These are phyloP conservation scores for Sonneratia caseolaris DNA, from an alignment of 345 rosid genomes.

Conservation along the genomic window DNA sequence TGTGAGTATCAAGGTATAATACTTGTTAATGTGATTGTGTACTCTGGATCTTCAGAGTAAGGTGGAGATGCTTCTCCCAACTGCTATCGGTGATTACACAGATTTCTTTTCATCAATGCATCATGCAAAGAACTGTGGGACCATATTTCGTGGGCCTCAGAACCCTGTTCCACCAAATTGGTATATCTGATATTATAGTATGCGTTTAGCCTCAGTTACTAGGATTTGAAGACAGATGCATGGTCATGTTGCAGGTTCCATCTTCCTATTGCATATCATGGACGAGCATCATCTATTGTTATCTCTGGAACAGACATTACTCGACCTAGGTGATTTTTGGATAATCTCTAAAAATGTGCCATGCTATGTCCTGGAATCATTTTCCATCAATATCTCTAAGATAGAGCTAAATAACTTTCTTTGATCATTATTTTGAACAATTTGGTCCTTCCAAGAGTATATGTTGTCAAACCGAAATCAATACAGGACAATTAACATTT, in stretches of 20 bases:
- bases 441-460: neutral
- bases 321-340: conserved; percentile 56
- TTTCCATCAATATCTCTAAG: neutral
- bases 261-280: conserved; percentile 96
- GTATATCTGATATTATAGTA: conserved; percentile 18
- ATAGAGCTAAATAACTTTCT: neutral
- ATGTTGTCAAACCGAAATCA: neutral
- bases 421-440: neutral
- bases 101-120: conserved; percentile 93
- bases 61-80: conserved; percentile 84
- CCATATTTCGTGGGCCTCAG: conserved; percentile 80
- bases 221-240: conserved; percentile 1
- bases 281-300: conserved; percentile 85
- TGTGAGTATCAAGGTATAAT: neutral
- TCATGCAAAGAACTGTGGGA: conserved; percentile 89
- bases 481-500: neutral
- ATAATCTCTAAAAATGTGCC: neutral
- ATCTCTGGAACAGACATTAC: conserved; percentile 80
- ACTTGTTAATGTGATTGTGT: conserved; percentile 4
- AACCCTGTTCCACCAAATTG: conserved; percentile 66
- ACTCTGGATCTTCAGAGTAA: conserved; percentile 32
- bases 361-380: neutral
- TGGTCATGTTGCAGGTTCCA: conserved; percentile 56
- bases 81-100: conserved; percentile 82
- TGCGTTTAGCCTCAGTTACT: neutral